These are phyloP conservation scores for Saitozyma sp. DNA, from an alignment of 768 basidiomycete genomes.

Conservation along the genomic window DNA sequence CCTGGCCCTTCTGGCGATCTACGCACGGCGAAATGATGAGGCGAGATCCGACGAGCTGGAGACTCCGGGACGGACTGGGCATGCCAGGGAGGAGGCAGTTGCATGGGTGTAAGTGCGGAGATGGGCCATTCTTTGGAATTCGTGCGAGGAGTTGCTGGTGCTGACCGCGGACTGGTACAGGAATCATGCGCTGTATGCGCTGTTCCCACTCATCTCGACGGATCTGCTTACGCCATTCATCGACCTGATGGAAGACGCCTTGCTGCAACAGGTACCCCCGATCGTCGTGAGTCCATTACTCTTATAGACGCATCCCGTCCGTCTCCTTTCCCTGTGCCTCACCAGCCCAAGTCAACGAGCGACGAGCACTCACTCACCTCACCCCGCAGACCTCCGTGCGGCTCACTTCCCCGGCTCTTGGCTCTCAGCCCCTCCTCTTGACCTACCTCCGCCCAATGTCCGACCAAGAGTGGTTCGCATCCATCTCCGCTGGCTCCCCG, in stretches of 20 bases:
- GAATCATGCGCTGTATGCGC: conserved; percentile 46
- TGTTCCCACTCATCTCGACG: conserved; percentile 50
- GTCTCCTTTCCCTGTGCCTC: no score
- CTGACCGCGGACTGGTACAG: conserved; percentile 1
- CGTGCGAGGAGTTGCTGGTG: neutral
- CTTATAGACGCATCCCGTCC: neutral
- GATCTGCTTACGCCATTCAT: conserved; percentile 52
- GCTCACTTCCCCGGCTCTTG: conserved; percentile 44
- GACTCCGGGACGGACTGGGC: neutral
- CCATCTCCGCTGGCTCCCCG: conserved; percentile 16
- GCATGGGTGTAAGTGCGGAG: conserved; percentile 12
- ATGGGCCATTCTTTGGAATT: neutral
- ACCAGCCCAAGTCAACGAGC: no score
- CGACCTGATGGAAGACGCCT: conserved; percentile 52
- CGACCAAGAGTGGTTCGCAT: conserved; percentile 51
- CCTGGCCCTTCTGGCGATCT: neutral
- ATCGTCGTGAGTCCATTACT: conserved; percentile 32
- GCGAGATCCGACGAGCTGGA: neutral
- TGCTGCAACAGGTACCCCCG: conserved; percentile 49
- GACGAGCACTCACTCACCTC: neutral
- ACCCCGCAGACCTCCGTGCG: conserved; percentile 44
- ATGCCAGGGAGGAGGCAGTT: conserved; percentile 4
- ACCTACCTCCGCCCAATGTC: conserved; percentile 46
- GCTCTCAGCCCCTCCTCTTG: conserved; percentile 46
- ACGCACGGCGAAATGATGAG: neutral